Evolutionary conservation across 495 filamentous ascomycete genomes (phyloP).

Genomic region (Trichoderma orchidacearum): DNA sequence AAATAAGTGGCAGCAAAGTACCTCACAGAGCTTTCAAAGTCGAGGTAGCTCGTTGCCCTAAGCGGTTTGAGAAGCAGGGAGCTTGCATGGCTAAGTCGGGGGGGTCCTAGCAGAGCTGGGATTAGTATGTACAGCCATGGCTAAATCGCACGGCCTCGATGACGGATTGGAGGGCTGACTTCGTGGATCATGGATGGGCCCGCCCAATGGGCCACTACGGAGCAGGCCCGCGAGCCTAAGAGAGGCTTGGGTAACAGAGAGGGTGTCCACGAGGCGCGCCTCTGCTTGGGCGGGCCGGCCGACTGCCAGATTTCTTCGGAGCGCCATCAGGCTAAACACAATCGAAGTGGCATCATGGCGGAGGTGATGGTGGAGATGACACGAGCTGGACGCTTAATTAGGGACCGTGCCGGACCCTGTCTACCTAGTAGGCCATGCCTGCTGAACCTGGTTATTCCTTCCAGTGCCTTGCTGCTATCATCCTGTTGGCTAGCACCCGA

Average conservation of each 20-base stretch:
- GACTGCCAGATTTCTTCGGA: neutral
- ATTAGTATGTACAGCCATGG: neutral
- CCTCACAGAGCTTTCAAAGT: neutral
- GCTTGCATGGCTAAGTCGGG: neutral
- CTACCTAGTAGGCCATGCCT: neutral
- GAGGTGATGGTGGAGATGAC: neutral
- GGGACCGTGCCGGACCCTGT: slow-evolving; percentile 1
- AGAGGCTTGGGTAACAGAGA: neutral
- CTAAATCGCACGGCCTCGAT: neutral
- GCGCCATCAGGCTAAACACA: neutral
- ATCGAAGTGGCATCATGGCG: neutral
- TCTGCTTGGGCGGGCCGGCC: neutral
- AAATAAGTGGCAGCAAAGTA: too few relatives aligned
- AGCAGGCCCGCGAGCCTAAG: neutral
- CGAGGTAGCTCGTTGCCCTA: neutral
- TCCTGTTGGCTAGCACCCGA: neutral
- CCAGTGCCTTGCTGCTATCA: neutral
- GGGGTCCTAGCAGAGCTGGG: neutral
- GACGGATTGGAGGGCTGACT: neutral
- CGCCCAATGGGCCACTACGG: neutral
- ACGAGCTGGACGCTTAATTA: slow-evolving; percentile 1
- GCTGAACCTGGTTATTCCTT: neutral
- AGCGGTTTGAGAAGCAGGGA: neutral
- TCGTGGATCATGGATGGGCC: neutral
- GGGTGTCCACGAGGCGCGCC: neutral